phyloP scores from a whole-genome alignment of 371 early-diverging fungal genomes.

The Haplosporangium sp. region DNA sequence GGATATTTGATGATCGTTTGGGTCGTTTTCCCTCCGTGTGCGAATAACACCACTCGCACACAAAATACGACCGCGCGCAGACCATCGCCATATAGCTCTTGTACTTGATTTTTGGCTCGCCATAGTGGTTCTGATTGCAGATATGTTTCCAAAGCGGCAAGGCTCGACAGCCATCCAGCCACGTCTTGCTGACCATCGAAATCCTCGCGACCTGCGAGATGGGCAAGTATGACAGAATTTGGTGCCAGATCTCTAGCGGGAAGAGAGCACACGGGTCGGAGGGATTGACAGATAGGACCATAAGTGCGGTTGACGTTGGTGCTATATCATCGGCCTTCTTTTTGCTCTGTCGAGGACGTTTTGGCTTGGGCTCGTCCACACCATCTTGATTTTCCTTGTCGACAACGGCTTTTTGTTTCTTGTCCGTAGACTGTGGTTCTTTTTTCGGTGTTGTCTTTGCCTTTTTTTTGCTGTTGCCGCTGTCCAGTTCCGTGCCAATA shows the following conservation, averaged over 20 bases:
- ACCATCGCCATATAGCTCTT: constrained; percentile 21
- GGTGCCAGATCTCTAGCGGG: constrained; percentile 38
- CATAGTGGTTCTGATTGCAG: constrained; percentile 1
- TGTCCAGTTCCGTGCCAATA: too few relatives aligned
- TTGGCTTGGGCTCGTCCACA: too few relatives aligned
- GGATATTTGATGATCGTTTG: neutral
- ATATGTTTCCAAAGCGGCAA: constrained; percentile 17
- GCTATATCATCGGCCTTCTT: too few relatives aligned
- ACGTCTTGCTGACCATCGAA: constrained; percentile 20
- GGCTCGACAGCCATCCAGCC: constrained; percentile 24
- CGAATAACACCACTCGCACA: constrained; percentile 25
- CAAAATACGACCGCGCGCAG: constrained; percentile 18
- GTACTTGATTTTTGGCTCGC: constrained; percentile 24
- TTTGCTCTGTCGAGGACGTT: too few relatives aligned
- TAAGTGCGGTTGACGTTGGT: too few relatives aligned
- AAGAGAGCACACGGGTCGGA: constrained; percentile 23
- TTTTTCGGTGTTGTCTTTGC: too few relatives aligned
- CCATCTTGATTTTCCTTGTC: too few relatives aligned
- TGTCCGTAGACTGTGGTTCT: too few relatives aligned
- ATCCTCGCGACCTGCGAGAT: constrained; percentile 22
- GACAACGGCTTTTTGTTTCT: too few relatives aligned
- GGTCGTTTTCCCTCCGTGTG: neutral
- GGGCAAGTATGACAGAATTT: constrained; percentile 17
- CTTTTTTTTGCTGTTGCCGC: too few relatives aligned
- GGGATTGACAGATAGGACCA: neutral